Percentiles rank a stretch among this genome's conserved stretches.
Conservation (phyloP, 345 rosid species). For the Litchi chinensis region DNA sequence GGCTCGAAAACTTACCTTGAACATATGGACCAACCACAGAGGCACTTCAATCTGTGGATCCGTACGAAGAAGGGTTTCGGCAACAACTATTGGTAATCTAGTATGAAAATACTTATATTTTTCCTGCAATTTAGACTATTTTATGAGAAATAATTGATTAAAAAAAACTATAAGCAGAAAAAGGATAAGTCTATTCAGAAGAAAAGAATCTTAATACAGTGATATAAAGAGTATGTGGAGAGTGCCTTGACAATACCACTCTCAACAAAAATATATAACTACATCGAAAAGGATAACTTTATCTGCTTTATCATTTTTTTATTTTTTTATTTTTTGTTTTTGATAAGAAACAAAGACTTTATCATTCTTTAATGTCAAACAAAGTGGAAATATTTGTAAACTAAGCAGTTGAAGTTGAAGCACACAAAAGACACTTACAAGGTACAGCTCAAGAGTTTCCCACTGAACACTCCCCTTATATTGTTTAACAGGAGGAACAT, state of each 20-base stretch:
- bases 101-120: slow-evolving; percentile 69
- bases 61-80: slow-evolving; percentile 86
- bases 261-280: neutral
- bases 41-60: slow-evolving; percentile 87
- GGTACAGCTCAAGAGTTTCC: slow-evolving; percentile 91
- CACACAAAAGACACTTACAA: slow-evolving; percentile 60
- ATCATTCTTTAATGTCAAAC: neutral
- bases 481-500: slow-evolving; percentile 41
- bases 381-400: neutral
- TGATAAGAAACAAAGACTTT: neutral
- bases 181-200: neutral
- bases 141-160: neutral
- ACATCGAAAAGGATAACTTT: neutral
- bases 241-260: neutral
- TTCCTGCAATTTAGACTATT: slow-evolving; percentile 50
- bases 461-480: slow-evolving; percentile 59
- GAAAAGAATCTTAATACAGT: neutral
- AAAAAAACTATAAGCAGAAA: neutral
- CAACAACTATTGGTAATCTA: slow-evolving; percentile 84
- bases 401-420: slow-evolving; percentile 12
- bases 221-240: too few species aligned
- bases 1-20: slow-evolving; percentile 67
- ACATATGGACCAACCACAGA: slow-evolving; percentile 89
- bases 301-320: neutral
- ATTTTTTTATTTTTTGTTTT: too few species aligned